Conservation (phyloP, 2,329 filamentous ascomycete genomes). For the Graphiopsis chlorocephala region DNA sequence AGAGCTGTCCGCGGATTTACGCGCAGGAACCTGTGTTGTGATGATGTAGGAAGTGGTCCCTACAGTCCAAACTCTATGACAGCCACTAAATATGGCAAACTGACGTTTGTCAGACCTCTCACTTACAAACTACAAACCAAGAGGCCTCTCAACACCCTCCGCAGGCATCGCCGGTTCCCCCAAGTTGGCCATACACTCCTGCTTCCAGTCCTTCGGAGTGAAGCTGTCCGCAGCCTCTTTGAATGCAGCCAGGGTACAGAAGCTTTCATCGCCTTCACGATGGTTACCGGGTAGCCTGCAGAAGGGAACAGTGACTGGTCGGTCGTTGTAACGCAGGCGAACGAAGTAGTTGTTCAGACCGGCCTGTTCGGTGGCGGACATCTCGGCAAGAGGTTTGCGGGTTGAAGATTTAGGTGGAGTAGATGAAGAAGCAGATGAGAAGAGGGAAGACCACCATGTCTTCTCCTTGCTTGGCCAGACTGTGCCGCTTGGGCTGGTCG, state of each 20-base stretch:
- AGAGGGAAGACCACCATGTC: slow-evolving; percentile 31
- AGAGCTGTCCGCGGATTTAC: neutral
- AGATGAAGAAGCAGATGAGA: slow-evolving; percentile 17
- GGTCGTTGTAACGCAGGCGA: slow-evolving; percentile 86
- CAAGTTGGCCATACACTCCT: slow-evolving; percentile 58
- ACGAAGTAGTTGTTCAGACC: slow-evolving; percentile 78
- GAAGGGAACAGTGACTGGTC: slow-evolving; percentile 74
- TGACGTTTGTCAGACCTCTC: no score
- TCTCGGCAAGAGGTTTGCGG: slow-evolving; percentile 56
- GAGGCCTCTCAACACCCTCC: slow-evolving; percentile 17
- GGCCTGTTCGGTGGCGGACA: slow-evolving; percentile 57
- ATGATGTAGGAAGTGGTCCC: no score
- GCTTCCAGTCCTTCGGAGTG: slow-evolving; percentile 76
- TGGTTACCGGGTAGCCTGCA: slow-evolving; percentile 77
- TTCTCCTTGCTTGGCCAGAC: slow-evolving; percentile 23
- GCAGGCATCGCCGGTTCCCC: slow-evolving; percentile 44
- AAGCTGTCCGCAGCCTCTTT: slow-evolving; percentile 89
- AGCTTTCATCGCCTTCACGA: slow-evolving; percentile 77
- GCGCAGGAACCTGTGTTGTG: no score
- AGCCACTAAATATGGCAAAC: neutral
- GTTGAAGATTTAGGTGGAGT: slow-evolving; percentile 11
- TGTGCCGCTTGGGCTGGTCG: slow-evolving; percentile 20
- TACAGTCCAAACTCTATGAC: neutral
- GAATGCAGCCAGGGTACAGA: slow-evolving; percentile 91
- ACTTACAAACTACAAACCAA: slow-evolving; percentile 13